A percentile compares a stretch with the other conserved stretches of the same genome.
Evolutionary conservation across 2,329 filamentous ascomycete genomes (phyloP).

Genomic region (Knoxdaviesia capensis): DNA sequence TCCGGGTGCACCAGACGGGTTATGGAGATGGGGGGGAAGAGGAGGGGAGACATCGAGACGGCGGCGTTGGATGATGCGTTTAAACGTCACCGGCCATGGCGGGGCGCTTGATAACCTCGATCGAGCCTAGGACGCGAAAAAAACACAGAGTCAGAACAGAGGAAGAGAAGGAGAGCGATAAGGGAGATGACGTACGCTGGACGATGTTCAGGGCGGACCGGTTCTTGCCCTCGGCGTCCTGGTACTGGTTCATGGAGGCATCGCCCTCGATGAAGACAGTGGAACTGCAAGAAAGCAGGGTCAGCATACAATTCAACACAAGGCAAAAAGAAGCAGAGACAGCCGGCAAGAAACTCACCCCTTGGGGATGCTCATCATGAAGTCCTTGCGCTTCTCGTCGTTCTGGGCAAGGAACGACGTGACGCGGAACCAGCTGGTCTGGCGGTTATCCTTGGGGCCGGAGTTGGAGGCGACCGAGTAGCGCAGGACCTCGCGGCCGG

Average conservation of each 20-base stretch:
- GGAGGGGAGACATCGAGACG: too few relatives aligned
- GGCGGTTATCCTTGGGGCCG: conserved; percentile 48
- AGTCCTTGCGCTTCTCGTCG: conserved; percentile 51
- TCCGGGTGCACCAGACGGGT: too few relatives aligned
- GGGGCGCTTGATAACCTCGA: conserved; percentile 25
- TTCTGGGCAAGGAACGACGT: conserved; percentile 51
- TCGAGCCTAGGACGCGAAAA: conserved; percentile 14
- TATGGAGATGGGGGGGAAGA: too few relatives aligned
- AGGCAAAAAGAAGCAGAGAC: neutral
- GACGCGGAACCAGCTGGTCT: conserved; percentile 73
- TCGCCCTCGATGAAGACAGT: conserved; percentile 74
- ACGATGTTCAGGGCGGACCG: conserved; percentile 45
- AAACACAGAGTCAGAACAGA: neutral
- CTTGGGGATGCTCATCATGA: conserved; percentile 55
- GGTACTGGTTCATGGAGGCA: conserved; percentile 44
- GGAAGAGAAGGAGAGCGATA: conserved; percentile 1
- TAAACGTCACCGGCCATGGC: too few relatives aligned
- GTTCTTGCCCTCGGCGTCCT: conserved; percentile 50
- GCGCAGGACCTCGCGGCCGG: conserved; percentile 52
- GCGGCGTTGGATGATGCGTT: too few relatives aligned
- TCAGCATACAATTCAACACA: conserved; percentile 2
- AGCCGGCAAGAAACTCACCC: conserved; percentile 39
- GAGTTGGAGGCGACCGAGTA: conserved; percentile 55
- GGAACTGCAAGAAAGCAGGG: conserved; percentile 28
- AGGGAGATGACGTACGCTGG: conserved; percentile 46